These are phyloP conservation scores for Cercospora sp. DNA, from an alignment of 2,329 filamentous ascomycete species.

Conservation along the genomic window DNA sequence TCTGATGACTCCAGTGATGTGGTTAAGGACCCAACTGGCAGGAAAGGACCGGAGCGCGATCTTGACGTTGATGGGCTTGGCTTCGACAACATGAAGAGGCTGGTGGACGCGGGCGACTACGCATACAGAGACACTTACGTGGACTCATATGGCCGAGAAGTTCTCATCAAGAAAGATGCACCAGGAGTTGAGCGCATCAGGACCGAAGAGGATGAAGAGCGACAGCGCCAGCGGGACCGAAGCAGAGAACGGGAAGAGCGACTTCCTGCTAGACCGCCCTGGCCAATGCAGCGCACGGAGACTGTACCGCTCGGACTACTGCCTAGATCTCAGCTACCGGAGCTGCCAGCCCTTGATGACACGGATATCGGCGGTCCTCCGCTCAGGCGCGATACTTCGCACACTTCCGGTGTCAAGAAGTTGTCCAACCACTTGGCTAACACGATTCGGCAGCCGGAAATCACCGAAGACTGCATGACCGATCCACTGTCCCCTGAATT, in stretches of 20 bases:
- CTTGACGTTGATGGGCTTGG: slow-evolving; percentile 79
- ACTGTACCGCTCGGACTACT: slow-evolving; percentile 69
- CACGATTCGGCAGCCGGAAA: slow-evolving; percentile 70
- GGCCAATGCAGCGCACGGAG: slow-evolving; percentile 52
- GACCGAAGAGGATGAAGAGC: slow-evolving; percentile 36
- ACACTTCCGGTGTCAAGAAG: slow-evolving; percentile 33
- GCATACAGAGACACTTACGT: slow-evolving; percentile 53
- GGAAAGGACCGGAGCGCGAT: slow-evolving; percentile 50
- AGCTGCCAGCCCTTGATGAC: slow-evolving; percentile 70
- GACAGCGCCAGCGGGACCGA: slow-evolving; percentile 38
- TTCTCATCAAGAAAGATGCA: slow-evolving; percentile 65
- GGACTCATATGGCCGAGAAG: slow-evolving; percentile 63
- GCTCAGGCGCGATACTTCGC: slow-evolving; percentile 56
- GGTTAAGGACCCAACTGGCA: slow-evolving; percentile 17
- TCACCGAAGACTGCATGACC: slow-evolving; percentile 90
- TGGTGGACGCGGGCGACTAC: slow-evolving; percentile 38
- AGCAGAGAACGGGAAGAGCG: slow-evolving; percentile 36
- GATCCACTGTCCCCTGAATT: slow-evolving; percentile 83
- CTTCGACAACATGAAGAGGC: slow-evolving; percentile 66
- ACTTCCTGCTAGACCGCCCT: slow-evolving; percentile 36
- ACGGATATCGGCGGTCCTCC: slow-evolving; percentile 78
- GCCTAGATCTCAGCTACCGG: slow-evolving; percentile 67
- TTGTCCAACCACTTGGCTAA: slow-evolving; percentile 53
- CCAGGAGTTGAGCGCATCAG: slow-evolving; percentile 62
- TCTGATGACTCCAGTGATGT: slow-evolving; percentile 20